phyloP scores from a whole-genome alignment of 345 rosid species.

The Pistacia atlantica region DNA sequence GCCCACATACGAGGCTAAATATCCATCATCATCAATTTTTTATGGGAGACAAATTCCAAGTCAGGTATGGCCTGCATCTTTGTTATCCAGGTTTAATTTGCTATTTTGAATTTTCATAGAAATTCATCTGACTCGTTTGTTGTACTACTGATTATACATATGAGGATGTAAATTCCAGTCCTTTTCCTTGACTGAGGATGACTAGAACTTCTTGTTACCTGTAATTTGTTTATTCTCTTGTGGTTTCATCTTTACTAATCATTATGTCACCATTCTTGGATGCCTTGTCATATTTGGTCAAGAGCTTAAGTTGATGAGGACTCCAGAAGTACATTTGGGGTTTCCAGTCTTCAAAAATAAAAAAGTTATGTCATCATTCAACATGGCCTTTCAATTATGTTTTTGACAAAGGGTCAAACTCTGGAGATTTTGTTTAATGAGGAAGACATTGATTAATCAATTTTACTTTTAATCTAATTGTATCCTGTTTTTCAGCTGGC shows the following conservation, averaged over 20 bases:
- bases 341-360: not conserved
- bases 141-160: slow-evolving; percentile 3
- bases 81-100: not conserved
- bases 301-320: not conserved
- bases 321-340: not conserved
- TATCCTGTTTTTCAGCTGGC: not conserved
- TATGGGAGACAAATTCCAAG: slow-evolving; percentile 82
- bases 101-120: not conserved
- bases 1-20: slow-evolving; percentile 64
- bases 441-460: not conserved
- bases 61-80: slow-evolving; percentile 47
- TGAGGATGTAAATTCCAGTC: not conserved
- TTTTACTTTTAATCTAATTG: not conserved
- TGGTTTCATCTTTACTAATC: not conserved
- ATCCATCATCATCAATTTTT: slow-evolving; percentile 65
- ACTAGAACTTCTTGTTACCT: not conserved
- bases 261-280: not conserved
- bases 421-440: not conserved
- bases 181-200: not conserved
- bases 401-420: not conserved
- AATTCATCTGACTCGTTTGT: not conserved
- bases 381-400: not conserved
- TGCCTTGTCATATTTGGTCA: not conserved
- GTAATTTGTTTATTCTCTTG: not conserved
- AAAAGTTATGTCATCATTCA: not conserved